phyloP scores from a whole-genome alignment of 2,329 filamentous ascomycete species.

The Fusarium sp. region DNA sequence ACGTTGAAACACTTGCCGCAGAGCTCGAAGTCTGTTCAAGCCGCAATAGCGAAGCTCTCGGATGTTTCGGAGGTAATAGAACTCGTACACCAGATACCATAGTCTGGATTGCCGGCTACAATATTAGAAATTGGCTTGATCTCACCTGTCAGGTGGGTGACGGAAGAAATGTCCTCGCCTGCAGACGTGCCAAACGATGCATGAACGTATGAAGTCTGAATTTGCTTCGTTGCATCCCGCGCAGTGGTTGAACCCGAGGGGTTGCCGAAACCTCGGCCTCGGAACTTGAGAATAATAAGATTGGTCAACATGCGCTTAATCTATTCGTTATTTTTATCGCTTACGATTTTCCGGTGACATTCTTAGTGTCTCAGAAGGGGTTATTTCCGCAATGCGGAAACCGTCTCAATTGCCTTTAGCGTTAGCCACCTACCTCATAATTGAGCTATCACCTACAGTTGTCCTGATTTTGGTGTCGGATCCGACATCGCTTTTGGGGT shows the following conservation, averaged over 20 bases:
- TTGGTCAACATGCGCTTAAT: neutral
- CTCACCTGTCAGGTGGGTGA: neutral
- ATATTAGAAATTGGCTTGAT: too few relatives aligned
- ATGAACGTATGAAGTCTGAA: neutral
- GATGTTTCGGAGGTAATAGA: neutral
- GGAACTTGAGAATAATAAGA: neutral
- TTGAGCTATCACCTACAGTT: neutral
- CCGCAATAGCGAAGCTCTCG: constrained; percentile 44
- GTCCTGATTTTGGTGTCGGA: constrained; percentile 14
- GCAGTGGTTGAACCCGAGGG: neutral
- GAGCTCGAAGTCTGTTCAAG: constrained; percentile 49
- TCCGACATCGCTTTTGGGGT: constrained; percentile 13
- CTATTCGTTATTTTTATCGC: neutral
- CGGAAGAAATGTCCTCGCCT: too few relatives aligned
- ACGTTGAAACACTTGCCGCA: constrained; percentile 47
- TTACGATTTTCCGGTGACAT: neutral
- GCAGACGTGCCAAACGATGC: too few relatives aligned
- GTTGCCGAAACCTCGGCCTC: neutral
- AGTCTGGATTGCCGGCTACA: neutral
- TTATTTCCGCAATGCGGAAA: constrained; percentile 7
- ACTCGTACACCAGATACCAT: neutral
- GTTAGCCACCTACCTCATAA: constrained; percentile 7
- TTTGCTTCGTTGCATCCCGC: neutral
- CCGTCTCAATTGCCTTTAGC: neutral
- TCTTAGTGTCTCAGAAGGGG: neutral